Base-by-base conservation (phyloP, 345 rosid genomes). In the Viola odorata region DNA sequence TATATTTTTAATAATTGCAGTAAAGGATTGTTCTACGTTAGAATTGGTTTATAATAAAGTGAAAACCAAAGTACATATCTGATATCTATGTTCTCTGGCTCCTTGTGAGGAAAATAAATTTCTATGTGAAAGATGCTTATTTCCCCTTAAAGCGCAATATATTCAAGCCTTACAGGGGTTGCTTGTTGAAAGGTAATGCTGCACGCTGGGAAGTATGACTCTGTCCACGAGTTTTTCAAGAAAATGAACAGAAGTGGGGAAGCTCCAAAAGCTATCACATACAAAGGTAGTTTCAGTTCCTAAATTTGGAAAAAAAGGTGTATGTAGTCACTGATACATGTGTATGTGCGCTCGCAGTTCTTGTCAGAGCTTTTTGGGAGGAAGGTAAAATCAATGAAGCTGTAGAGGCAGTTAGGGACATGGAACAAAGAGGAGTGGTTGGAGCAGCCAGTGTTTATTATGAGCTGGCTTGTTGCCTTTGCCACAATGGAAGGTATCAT, bases 401-500 rank as follows among this genome's bases (percentile, higher is more conserved):
- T 42, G 80, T 89, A 74, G 84, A 81, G 87, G 84, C 82, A 65
- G 88, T 89, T 39, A 82, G 84, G 68, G 84, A 84, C 75, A 92
- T 92, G 98, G 96, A 92, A 77, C 70, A 60, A 53, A 87, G 87
- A 69, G 98, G 98, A 75, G 78, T 92, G 41, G 75, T 92, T 68
- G 96, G 98, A 77, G 78, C 78, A 2, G 91, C 87, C 60, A 77
- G 86, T 42, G 88, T 92, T 36, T 89, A 87, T 67, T 92, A 89
- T 64, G 96, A 89, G 72, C 66, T 92, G 60, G 91, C 94, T 42
- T 79, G 96, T 81, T 92, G 96, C 73, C 94, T 92, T 63, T 92
- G 96, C 78, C 66, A 76, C 68, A 75, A 75, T 38, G 88, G 98
- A 45, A 83, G 86, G 73, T 89, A 96, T 94, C 77, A 64, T 68